These are phyloP conservation scores for Colletotrichum lini DNA, from an alignment of 2,329 filamentous ascomycete species.

Conservation along the genomic window DNA sequence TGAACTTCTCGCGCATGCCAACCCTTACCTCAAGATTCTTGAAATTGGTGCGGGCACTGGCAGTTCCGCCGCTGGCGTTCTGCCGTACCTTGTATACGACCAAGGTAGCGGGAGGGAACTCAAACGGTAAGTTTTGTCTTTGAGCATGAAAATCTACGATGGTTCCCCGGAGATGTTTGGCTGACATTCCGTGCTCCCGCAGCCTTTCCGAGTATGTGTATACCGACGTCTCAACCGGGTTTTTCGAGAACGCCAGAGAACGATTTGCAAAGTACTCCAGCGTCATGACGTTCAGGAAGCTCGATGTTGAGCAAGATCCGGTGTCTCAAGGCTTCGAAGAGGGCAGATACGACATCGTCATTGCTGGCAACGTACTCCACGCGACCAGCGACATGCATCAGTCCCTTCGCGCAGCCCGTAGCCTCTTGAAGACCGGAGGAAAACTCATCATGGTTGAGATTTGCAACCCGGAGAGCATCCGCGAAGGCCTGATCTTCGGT, in stretches of 20 bases:
- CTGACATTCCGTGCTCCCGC: too few species aligned
- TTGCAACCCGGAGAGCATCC: constrained; percentile 39
- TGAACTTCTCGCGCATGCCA: constrained; percentile 46
- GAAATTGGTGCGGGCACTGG: constrained; percentile 47
- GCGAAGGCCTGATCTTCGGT: constrained; percentile 49
- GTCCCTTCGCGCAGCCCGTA: constrained; percentile 42
- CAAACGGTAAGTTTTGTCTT: too few species aligned
- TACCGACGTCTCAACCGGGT: constrained; percentile 60
- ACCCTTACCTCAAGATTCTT: constrained; percentile 50
- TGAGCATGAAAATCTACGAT: too few species aligned
- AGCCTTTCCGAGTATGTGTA: too few species aligned
- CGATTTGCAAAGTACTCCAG: constrained; percentile 45
- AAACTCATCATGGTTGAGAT: constrained; percentile 46
- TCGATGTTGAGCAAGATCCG: constrained; percentile 52
- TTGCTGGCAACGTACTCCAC: constrained; percentile 51
- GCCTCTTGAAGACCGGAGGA: constrained; percentile 49
- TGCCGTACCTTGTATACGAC: too few species aligned
- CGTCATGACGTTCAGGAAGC: constrained; percentile 43
- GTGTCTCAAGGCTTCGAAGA: constrained; percentile 51
- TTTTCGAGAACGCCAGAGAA: constrained; percentile 55
- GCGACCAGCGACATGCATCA: constrained; percentile 47
- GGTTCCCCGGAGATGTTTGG: too few species aligned
- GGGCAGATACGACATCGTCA: constrained; percentile 52
- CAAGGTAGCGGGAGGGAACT: too few species aligned
- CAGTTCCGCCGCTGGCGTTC: too few species aligned